Base-by-base conservation (phyloP, 1,284 basidiomycete genomes). In the Microbotryomycetes sp. region DNA sequence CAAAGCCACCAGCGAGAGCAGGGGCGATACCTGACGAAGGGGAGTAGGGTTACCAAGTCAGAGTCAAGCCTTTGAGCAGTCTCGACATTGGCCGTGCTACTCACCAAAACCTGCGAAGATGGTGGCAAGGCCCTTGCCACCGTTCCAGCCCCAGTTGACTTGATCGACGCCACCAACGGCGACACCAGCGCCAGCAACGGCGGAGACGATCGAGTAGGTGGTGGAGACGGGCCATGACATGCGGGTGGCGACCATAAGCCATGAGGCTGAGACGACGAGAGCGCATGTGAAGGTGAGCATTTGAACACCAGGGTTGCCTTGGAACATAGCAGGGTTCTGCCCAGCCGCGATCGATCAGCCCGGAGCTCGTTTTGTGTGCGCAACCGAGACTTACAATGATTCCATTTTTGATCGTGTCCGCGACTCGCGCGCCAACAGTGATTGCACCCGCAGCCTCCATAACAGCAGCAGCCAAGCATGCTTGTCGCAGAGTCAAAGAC, bases 61-160 rank as follows among this genome's bases (percentile, higher is more conserved):
- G n/a, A n/a, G n/a, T n/a, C n/a, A 72, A 66, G 29, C 78, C 78
- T 25, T 76, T 75, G 55, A 77, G 79, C 70, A 80, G 78, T 36
- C 76, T 73, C 6, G 69, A 77, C 46, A 80, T 68, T 64, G 79
- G 48, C 77, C 60, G 75, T 74, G 28, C 71, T 42, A 48, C n/a
- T 32, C 6, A 31, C 46, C 53, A 7, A 57, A 46, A 16, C 77
- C 76, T 22, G 75, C 75, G 58, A 76, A 79, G 66, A 79, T 77
- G 15, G 76, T 73, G 4, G 69, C 77, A 30, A 79, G 68, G 63
- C 79, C 79, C 67, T 77, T 78, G 32, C 76, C 77, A 46, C 66
- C 70, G 68, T 80, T 78, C 80, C 80, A 81, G 12, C 80, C 79
- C 80, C 80, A 81, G 50, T 77, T 66, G 51, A 79, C 78, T 0